A percentile compares a stretch with the other conserved stretches of the same genome.
Conservation (phyloP, 352 stramenopile genomes). For the Phytophthora pinifolia region DNA sequence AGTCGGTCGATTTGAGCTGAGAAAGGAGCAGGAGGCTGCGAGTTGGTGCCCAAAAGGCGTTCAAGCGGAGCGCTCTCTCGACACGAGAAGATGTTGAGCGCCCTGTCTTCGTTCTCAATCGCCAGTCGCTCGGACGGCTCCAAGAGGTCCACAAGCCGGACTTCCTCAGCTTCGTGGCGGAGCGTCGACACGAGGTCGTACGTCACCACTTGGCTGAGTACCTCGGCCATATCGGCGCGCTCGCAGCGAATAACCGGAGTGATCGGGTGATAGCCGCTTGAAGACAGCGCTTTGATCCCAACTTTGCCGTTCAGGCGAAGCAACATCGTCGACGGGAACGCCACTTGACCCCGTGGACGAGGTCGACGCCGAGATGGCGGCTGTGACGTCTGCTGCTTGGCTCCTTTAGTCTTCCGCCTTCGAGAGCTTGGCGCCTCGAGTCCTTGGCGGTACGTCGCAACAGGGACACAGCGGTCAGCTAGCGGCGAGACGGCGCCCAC, state of each 20-base stretch:
- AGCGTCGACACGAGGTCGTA: slow-evolving; percentile 28
- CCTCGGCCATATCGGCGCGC: slow-evolving; percentile 1
- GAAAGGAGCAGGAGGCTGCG: background rate
- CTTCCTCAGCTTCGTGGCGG: background rate
- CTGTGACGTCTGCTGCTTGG: slow-evolving; percentile 7
- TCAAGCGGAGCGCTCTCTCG: slow-evolving; percentile 19
- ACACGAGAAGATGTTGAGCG: slow-evolving; percentile 41
- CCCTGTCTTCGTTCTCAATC: slow-evolving; percentile 24
- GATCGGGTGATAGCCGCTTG: slow-evolving; percentile 44
- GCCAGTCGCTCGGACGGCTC: slow-evolving; percentile 18
- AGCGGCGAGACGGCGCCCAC: slow-evolving; percentile 47
- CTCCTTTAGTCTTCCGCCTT: slow-evolving; percentile 12
- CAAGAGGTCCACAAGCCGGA: slow-evolving; percentile 29
- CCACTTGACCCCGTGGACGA: slow-evolving; percentile 11
- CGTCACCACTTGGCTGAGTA: slow-evolving; percentile 15
- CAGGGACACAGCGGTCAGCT: slow-evolving; percentile 37
- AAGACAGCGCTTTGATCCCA: slow-evolving; percentile 36
- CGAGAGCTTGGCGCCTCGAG: background rate
- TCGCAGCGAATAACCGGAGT: slow-evolving; percentile 47
- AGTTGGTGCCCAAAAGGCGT: slow-evolving; percentile 6
- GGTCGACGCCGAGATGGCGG: too few species aligned
- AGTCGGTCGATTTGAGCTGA: slow-evolving; percentile 27
- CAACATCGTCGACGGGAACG: slow-evolving; percentile 48
- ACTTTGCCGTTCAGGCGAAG: slow-evolving; percentile 42
- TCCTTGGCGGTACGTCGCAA: slow-evolving; percentile 25